phyloP scores from a whole-genome alignment of 2,329 filamentous ascomycete genomes.

The Paracorniculantispora psalliotae region DNA sequence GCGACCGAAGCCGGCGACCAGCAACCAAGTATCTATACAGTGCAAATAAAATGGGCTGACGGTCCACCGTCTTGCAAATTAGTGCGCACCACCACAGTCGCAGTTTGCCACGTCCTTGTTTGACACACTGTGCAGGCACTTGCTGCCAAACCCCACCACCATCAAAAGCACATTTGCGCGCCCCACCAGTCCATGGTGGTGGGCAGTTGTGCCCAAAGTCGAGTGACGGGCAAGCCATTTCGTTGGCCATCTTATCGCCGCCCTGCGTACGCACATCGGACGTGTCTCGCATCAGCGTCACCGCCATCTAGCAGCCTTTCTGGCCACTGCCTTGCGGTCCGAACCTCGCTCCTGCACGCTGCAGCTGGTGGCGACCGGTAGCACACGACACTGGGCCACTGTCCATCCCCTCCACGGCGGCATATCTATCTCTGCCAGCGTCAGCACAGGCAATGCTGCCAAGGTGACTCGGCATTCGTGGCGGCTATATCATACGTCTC shows the following conservation, averaged over 20 bases:
- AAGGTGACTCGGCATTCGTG: not conserved
- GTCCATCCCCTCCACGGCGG: not conserved
- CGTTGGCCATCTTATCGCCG: slow-evolving; percentile 1
- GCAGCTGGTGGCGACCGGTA: slow-evolving; percentile 2
- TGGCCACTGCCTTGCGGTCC: slow-evolving; percentile 3
- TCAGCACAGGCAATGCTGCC: not conserved
- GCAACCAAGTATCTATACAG: not conserved
- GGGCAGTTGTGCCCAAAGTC: not conserved
- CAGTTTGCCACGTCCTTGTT: not conserved
- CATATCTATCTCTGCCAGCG: not conserved
- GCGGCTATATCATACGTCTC: not conserved
- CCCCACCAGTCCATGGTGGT: slow-evolving; percentile 3
- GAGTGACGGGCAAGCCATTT: not conserved
- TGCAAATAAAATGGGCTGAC: not conserved
- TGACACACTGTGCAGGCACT: not conserved
- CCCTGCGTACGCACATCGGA: slow-evolving; percentile 7
- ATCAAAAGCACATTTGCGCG: slow-evolving; percentile 7
- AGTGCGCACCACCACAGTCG: not conserved
- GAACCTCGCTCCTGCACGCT: not conserved
- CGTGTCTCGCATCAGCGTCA: slow-evolving; percentile 10
- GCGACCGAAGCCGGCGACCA: slow-evolving; percentile 6
- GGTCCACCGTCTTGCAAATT: not conserved
- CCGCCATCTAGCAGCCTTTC: slow-evolving; percentile 5
- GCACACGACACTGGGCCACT: slow-evolving; percentile 1
- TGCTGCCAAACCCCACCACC: not conserved